These are phyloP conservation scores for Coemansia sp. DNA, from an alignment of 192 early-diverging fungal genomes.

Conservation along the genomic window DNA sequence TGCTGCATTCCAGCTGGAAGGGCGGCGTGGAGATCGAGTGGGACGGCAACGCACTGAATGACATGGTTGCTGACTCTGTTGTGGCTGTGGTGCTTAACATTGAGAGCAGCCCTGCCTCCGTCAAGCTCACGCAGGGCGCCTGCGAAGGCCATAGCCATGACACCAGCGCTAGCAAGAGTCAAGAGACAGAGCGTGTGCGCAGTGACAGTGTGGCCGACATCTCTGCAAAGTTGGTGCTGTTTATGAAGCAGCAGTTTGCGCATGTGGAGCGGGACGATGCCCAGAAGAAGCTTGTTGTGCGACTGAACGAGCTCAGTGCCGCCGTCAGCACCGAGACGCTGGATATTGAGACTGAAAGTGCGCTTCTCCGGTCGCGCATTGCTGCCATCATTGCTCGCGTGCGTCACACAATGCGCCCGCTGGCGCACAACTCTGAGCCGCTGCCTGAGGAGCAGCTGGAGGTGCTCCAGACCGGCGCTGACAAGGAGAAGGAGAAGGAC, in stretches of 20 bases:
- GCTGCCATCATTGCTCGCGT: slow-evolving; percentile 37
- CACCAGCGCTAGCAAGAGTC: background rate
- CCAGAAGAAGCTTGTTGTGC: slow-evolving; percentile 23
- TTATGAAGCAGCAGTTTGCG: slow-evolving; percentile 48
- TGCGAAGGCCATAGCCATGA: slow-evolving; percentile 24
- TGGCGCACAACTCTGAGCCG: slow-evolving; percentile 26
- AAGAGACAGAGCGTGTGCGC: slow-evolving; percentile 12
- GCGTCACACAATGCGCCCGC: slow-evolving; percentile 40
- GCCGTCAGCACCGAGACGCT: slow-evolving; percentile 24
- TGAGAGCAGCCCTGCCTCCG: slow-evolving; percentile 85
- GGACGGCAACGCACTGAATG: slow-evolving; percentile 87
- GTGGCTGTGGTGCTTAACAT: slow-evolving; percentile 82
- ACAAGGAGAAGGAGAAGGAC: background rate
- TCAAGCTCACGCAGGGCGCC: slow-evolving; percentile 62
- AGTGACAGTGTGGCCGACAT: slow-evolving; percentile 17
- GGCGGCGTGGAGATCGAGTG: slow-evolving; percentile 77
- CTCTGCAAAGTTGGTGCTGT: slow-evolving; percentile 28
- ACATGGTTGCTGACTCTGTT: slow-evolving; percentile 96
- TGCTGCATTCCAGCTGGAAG: slow-evolving; percentile 62
- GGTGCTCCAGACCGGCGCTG: background rate
- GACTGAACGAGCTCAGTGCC: slow-evolving; percentile 23
- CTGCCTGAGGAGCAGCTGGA: slow-evolving; percentile 21
- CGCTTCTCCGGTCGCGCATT: slow-evolving; percentile 32
- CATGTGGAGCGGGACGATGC: slow-evolving; percentile 23
- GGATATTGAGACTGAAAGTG: slow-evolving; percentile 37